Evolutionary conservation across 163 green algal genomes (phyloP), one percentile per base, ranked within the genome.

Genomic region (Volvox carteri): DNA sequence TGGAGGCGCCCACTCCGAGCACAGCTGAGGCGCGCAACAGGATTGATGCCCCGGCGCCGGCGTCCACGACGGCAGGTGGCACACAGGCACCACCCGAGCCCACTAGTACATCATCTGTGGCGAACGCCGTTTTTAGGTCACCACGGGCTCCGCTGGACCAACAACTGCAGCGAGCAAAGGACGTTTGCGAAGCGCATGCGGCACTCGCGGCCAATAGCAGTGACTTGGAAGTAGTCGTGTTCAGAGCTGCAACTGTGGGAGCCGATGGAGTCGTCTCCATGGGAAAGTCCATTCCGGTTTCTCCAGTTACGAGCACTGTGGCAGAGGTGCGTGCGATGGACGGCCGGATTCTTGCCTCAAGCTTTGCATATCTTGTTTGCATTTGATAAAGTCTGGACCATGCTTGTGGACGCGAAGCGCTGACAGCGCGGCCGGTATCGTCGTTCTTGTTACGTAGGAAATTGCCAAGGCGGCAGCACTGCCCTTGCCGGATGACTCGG

Each of bases 401-500:
- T n/a, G n/a, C n/a, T n/a, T n/a, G n/a, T n/a, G n/a, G n/a, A n/a
- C n/a, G n/a, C n/a, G n/a, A n/a, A n/a, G n/a, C n/a, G n/a, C n/a
- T n/a, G n/a, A n/a, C n/a, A n/a, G n/a, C n/a, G n/a, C n/a, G n/a
- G n/a, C n/a, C n/a, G n/a, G n/a, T n/a, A n/a, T n/a, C n/a, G n/a
- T n/a, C n/a, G n/a, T n/a, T n/a, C n/a, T n/a, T n/a, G 14, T 58
- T 11, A 11, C 68, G 21, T 85, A 28, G 77, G 48, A 91, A 78
- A 79, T 91, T 28, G 52, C 42, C 5, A 62, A 86, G 37, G 88
- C 88, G 7, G 62, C 83, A 2, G 65, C 75, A 18, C 75, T 90
- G 33, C 88, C 88, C 23, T 78, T 92, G 12, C 88, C 88, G 12
- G 75, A 86, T 25, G 83, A 92, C 14, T 76, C 87, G 14, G 89